These are phyloP conservation scores for Colletotrichum zoysiae DNA, from an alignment of 2,329 filamentous ascomycete genomes.

Conservation along the genomic window DNA sequence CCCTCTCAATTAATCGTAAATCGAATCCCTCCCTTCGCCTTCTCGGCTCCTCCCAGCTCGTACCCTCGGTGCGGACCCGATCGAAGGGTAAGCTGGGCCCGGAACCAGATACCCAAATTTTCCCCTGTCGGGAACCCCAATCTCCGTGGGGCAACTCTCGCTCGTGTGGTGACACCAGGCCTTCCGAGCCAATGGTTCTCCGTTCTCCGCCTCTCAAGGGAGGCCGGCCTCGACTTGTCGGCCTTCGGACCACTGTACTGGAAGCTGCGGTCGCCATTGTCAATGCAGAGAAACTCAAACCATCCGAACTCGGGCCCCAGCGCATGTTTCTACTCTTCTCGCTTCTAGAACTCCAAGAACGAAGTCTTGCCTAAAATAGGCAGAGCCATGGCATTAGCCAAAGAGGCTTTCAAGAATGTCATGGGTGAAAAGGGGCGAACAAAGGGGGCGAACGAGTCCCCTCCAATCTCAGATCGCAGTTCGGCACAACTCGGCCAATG, in stretches of 20 bases:
- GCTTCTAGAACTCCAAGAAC: too few species aligned
- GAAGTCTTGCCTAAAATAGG: too few species aligned
- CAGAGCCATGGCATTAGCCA: too few species aligned
- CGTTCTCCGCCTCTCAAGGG: conserved; percentile 5
- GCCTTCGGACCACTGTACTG: neutral
- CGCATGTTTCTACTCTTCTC: too few species aligned
- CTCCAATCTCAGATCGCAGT: neutral
- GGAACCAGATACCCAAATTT: neutral
- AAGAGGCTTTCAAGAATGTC: too few species aligned
- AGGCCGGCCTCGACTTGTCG: neutral
- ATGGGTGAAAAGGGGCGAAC: too few species aligned
- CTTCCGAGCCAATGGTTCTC: neutral
- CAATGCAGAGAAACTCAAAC: too few species aligned
- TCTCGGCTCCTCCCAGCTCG: neutral
- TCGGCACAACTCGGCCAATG: neutral
- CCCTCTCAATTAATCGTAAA: neutral
- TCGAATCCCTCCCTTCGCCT: neutral
- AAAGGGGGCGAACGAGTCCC: too few species aligned
- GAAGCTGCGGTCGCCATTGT: too few species aligned
- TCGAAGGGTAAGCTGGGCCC: conserved; percentile 1
- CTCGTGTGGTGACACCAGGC: neutral
- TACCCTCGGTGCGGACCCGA: neutral
- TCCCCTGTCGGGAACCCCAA: conserved; percentile 16
- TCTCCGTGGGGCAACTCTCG: conserved; percentile 21
- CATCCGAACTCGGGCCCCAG: too few species aligned